Evolutionary conservation across 345 rosid genomes (phyloP), one percentile per base, ranked within the genome.

Genomic region (Pistacia vera): DNA sequence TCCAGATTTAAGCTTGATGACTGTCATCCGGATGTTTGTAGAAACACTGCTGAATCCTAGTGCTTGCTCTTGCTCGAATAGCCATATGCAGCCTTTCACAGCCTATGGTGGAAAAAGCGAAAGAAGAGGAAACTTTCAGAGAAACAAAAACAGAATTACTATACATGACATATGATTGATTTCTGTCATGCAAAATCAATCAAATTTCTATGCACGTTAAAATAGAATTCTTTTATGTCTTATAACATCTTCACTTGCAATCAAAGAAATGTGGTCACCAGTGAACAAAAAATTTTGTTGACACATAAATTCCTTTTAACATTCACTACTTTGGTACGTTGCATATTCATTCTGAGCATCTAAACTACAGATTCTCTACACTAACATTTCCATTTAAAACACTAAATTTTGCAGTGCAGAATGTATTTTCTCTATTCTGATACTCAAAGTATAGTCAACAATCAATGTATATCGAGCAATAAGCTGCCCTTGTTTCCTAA

Each of bases 11-110:
- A 96, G 92, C 78, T 92, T 96, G 90, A 96, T 93, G 68, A 90
- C 93, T 3, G 99, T 93, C 99, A 96, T 96, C 25, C 99, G 84
- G 70, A 91, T 93, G 81, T 96, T 96, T 2, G 97, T 93, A 0
- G 99, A 96, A 58, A 96, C 97, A 17, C 98, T 93, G 86, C 98
- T 96, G 89, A 96, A 93, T 20, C 99, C 99, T 83, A 96, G 83
- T 54, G 98, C 98, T 80, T 93, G 98, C 82, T 92, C 99, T 90
- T 93, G 99, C 72, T 96, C 99, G 79, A 96, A 92, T 63, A 96
- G 89, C 99, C 99, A 93, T 90, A 91, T 91, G 69, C 82, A 76
- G 69, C 90, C 97, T 85, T 91, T 93, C 71, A 96, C 93, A 58
- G 92, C 97, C 99, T 96, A 73, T 3, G 59, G 35, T 51, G 14